These are phyloP conservation scores for Ceratopteris richardii DNA, from an alignment of 75 land plant genomes.

Conservation along the genomic window DNA sequence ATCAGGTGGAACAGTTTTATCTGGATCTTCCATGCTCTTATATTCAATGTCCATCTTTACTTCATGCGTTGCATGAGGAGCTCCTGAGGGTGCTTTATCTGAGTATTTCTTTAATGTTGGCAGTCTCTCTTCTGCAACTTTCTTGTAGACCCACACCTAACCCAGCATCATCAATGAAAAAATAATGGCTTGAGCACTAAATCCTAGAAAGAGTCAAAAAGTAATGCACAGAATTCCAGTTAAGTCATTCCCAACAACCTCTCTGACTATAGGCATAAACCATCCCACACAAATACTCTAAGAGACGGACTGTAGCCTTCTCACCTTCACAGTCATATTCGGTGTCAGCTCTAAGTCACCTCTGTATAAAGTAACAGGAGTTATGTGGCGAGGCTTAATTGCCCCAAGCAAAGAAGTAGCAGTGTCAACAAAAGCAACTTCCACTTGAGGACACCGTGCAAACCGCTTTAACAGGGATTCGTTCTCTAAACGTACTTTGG, in stretches of 20 bases:
- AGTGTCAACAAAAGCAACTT: slow-evolving; percentile 46
- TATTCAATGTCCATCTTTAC: slow-evolving; percentile 85
- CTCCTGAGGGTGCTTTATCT: slow-evolving; percentile 71
- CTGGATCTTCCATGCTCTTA: slow-evolving; percentile 61
- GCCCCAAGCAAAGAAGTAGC: slow-evolving; percentile 64
- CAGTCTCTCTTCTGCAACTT: slow-evolving; percentile 71
- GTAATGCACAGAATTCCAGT: too few species aligned
- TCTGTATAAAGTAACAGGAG: slow-evolving; percentile 80
- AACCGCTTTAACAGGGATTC: slow-evolving; percentile 49
- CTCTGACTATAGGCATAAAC: too few species aligned
- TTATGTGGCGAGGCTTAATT: slow-evolving; percentile 57
- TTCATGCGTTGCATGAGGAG: slow-evolving; percentile 72
- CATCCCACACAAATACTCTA: not conserved
- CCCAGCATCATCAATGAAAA: too few species aligned
- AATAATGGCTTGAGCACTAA: too few species aligned
- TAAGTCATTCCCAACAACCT: too few species aligned
- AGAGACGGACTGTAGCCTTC: not conserved
- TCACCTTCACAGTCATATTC: slow-evolving; percentile 75
- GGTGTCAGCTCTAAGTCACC: slow-evolving; percentile 86
- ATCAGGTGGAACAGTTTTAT: slow-evolving; percentile 69
- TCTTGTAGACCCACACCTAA: slow-evolving; percentile 99
- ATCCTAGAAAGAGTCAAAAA: slow-evolving; percentile 7
- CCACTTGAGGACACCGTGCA: slow-evolving; percentile 44
- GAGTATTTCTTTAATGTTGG: slow-evolving; percentile 86
- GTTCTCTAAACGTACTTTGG: slow-evolving; percentile 44